Evolutionary conservation across 164 flowering plant species (phyloP), one percentile per base, ranked within the genome.

Genomic region (Chimonanthus salicifolius): DNA sequence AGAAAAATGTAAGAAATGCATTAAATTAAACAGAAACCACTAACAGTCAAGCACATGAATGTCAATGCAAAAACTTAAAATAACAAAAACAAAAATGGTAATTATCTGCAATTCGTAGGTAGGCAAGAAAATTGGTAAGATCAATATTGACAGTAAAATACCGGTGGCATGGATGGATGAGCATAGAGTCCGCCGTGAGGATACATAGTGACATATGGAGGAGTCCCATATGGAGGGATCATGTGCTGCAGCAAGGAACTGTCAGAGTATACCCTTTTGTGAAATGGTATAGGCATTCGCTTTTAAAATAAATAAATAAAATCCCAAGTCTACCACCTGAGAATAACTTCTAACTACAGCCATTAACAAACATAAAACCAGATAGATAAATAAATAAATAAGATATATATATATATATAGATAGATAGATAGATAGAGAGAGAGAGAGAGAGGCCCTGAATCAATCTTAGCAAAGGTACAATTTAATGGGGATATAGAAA

Each of bases 171-270:
- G 45, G 83, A 78, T 44, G 83, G 83, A 75, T 80, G 83, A 54
- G 76, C 76, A 75, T 80, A 80, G 15, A 80, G 58, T 69, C 83
- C 83, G 43, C 83, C 80, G 68, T 67, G 83, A 70, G 83, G 80
- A 68, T 80, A 80, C 83, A 80, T 78, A 33, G 83, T 43, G 63
- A 78, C 80, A 73, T 80, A 80, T n/a, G 83, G 83, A 18, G 83
- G 83, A 62, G 83, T 78, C 68, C 80, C 83, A 75, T 77, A 80
- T 9, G 83, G 83, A 66, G 83, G 80, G 44, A 80, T 69, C 75
- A 80, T 72, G 74, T 77, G 83, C 83, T 80, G 80, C 78, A 78
- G 62, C 70, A 68, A 75, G 72, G 69, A 74, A 70, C 43, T 11
- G 78, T 77, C 8, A 72, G 43, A 48, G 43, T 47, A 49, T 33